These are phyloP conservation scores for Saccharomyces hybrid DNA, from an alignment of 1,139 yeast species.

Conservation along the genomic window DNA sequence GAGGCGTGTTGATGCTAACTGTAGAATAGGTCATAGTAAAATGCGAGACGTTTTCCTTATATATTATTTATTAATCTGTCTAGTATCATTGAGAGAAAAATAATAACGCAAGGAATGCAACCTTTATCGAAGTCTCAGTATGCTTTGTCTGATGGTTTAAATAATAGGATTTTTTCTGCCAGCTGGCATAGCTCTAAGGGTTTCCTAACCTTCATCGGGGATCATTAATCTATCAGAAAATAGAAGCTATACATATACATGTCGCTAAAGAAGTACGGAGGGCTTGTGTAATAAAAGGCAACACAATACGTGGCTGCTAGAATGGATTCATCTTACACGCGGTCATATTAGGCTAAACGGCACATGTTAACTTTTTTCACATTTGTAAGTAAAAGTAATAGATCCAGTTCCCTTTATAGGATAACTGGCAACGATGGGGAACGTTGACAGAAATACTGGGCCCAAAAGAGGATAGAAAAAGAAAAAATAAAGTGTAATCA, in stretches of 20 bases:
- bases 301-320: not conserved
- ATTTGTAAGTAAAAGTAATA: not conserved
- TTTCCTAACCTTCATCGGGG: not conserved
- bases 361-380: not conserved
- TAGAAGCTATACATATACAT: not conserved
- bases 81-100: too few relatives aligned
- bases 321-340: not conserved
- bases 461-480: not conserved
- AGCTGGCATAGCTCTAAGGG: not conserved
- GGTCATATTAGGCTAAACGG: not conserved
- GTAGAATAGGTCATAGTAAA: constrained; percentile 13
- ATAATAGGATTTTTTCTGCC: not conserved
- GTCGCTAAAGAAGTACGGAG: not conserved
- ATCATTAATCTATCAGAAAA: not conserved
- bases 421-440: not conserved
- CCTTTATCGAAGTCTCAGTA: not conserved
- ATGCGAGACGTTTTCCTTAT: not conserved
- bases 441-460: not conserved
- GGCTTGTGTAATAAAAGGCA: not conserved
- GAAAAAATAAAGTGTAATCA: too few relatives aligned
- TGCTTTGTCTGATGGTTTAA: not conserved
- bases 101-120: not conserved
- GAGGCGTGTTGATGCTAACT: constrained; percentile 24
- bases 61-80: not conserved
- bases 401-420: not conserved